These are phyloP conservation scores for Begonia fuchsioides DNA, from an alignment of 306 rosid species.

Conservation along the genomic window DNA sequence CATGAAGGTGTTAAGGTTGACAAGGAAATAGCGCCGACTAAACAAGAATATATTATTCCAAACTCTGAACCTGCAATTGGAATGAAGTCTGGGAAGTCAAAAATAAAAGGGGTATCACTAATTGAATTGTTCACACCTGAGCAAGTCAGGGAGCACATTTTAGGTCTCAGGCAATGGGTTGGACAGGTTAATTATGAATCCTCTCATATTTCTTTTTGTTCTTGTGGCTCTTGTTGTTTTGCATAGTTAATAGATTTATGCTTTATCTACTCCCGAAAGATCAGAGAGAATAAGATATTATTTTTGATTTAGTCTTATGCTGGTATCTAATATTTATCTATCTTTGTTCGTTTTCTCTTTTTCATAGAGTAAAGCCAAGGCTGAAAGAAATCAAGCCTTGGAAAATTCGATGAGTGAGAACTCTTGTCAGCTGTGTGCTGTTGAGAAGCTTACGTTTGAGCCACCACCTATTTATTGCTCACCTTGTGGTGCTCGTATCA, in stretches of 20 bases:
- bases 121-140: conserved; percentile 91
- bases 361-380: conserved; percentile 86
- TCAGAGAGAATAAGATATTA: not conserved
- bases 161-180: conserved; percentile 93
- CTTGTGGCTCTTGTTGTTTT: too few species aligned
- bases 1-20: conserved; percentile 48
- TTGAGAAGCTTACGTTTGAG: conserved; percentile 92
- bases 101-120: conserved; percentile 84
- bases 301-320: too few species aligned
- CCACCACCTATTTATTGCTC: conserved; percentile 93
- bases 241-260: too few species aligned
- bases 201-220: too few species aligned
- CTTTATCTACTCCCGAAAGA: not conserved
- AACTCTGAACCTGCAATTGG: conserved; percentile 41
- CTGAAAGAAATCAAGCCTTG: conserved; percentile 93
- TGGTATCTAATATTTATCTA: too few species aligned
- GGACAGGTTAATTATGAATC: conserved; percentile 45
- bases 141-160: conserved; percentile 77
- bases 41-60: conserved; percentile 42
- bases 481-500: conserved; percentile 86
- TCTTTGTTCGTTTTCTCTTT: conserved; percentile 1
- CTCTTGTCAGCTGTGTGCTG: conserved; percentile 96
- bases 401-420: conserved; percentile 92
- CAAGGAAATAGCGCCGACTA: conserved; percentile 46
- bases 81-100: conserved; percentile 94